These are phyloP conservation scores for Corynespora cassiicola DNA, from an alignment of 2,329 filamentous ascomycete species.

Conservation along the genomic window DNA sequence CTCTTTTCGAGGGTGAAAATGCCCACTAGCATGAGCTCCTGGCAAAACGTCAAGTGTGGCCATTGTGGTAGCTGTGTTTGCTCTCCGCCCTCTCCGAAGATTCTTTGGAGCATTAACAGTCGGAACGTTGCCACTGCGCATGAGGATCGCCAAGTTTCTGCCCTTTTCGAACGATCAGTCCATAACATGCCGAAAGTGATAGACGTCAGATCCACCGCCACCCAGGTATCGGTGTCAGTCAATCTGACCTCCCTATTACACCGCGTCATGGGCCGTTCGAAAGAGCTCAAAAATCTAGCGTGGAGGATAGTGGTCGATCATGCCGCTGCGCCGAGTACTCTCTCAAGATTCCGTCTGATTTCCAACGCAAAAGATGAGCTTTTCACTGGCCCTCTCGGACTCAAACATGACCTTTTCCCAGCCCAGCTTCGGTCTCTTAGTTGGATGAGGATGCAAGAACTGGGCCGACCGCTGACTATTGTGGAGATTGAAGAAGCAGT, in stretches of 20 bases:
- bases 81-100: conserved; percentile 27
- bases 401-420: conserved; percentile 48
- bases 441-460: conserved; percentile 68
- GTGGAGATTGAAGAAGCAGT: conserved; percentile 65
- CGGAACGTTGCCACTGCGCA: conserved; percentile 25
- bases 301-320: conserved; percentile 59
- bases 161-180: conserved; percentile 58
- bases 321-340: conserved; percentile 35
- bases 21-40: conserved; percentile 23
- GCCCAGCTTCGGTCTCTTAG: conserved; percentile 62
- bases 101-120: conserved; percentile 33
- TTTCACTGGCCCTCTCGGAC: conserved; percentile 41
- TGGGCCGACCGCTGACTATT: conserved; percentile 19
- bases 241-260: conserved; percentile 53
- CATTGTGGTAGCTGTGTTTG: conserved; percentile 34
- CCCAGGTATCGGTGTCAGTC: too few relatives aligned
- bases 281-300: too few relatives aligned
- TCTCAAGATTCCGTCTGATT: conserved; percentile 50
- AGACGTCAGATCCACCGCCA: too few relatives aligned
- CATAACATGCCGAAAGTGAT: too few relatives aligned
- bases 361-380: conserved; percentile 48
- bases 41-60: conserved; percentile 27
- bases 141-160: conserved; percentile 54
- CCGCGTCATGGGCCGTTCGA: conserved; percentile 47
- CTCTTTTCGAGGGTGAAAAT: conserved; percentile 21